These are phyloP conservation scores for Leucocoprinus gongylophorus DNA, from an alignment of 1,284 basidiomycete species.

Conservation along the genomic window DNA sequence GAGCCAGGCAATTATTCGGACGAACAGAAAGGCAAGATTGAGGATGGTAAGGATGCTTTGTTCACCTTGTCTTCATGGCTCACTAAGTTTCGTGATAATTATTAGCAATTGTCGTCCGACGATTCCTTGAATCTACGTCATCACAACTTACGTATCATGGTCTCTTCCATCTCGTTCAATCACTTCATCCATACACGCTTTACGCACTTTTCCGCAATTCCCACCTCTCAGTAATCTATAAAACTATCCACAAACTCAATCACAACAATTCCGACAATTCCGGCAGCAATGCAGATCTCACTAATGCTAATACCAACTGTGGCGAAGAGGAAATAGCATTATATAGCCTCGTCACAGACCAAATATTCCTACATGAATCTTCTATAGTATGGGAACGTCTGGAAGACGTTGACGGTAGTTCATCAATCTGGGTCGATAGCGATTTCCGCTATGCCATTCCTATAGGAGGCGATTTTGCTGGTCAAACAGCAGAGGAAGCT, in stretches of 20 bases:
- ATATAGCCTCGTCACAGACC: constrained; percentile 79
- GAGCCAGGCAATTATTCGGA: constrained; percentile 31
- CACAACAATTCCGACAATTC: no score
- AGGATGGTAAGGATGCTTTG: constrained; percentile 46
- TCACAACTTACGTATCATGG: constrained; percentile 87
- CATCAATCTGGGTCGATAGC: constrained; percentile 69
- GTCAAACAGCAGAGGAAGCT: constrained; percentile 59
- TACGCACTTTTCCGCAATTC: constrained; percentile 85
- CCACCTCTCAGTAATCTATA: constrained; percentile 84
- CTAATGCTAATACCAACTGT: neutral
- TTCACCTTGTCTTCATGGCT: neutral
- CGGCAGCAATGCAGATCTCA: no score
- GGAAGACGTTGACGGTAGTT: constrained; percentile 78
- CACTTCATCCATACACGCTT: constrained; percentile 48
- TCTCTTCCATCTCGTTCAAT: constrained; percentile 59
- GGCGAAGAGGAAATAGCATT: constrained; percentile 41
- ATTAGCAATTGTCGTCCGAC: constrained; percentile 58
- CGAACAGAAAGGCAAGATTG: constrained; percentile 52
- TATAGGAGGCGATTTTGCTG: constrained; percentile 74
- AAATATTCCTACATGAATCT: constrained; percentile 69
- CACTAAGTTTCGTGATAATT: no score
- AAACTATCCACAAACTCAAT: constrained; percentile 21
- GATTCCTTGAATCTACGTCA: constrained; percentile 65
- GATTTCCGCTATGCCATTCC: constrained; percentile 58
- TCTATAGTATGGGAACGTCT: constrained; percentile 84